phyloP scores from a whole-genome alignment of 805 yeast genomes.

The Ogataea thermomethanolica region DNA sequence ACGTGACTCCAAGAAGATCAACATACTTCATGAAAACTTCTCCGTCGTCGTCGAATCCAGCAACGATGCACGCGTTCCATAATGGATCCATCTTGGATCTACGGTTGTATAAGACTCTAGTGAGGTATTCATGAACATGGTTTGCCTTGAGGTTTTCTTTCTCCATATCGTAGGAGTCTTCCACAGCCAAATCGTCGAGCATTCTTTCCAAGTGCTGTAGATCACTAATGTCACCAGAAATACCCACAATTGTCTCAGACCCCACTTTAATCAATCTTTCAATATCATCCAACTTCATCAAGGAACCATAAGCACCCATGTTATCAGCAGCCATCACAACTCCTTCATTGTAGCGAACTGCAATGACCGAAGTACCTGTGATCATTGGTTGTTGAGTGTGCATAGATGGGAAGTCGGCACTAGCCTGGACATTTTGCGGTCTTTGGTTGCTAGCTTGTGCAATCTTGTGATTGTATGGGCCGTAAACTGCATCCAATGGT shows the following conservation, averaged over 20 bases:
- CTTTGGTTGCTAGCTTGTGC: slow-evolving; percentile 51
- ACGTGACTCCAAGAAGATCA: slow-evolving; percentile 88
- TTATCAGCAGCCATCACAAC: slow-evolving; percentile 94
- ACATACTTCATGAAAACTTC: slow-evolving; percentile 80
- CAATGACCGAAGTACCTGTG: slow-evolving; percentile 94
- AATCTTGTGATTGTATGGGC: slow-evolving; percentile 70
- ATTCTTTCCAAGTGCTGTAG: slow-evolving; percentile 76
- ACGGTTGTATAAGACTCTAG: slow-evolving; percentile 79
- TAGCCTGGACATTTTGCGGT: slow-evolving; percentile 10
- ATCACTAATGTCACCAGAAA: slow-evolving; percentile 93
- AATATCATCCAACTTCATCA: slow-evolving; percentile 78
- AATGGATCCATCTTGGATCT: slow-evolving; percentile 92
- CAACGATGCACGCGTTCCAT: slow-evolving; percentile 93
- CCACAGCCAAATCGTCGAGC: slow-evolving; percentile 74
- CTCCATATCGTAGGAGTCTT: slow-evolving; percentile 76
- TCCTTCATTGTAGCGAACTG: slow-evolving; percentile 86
- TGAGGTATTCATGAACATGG: slow-evolving; percentile 82
- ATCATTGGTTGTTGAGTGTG: slow-evolving; percentile 93
- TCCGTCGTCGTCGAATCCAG: slow-evolving; percentile 72
- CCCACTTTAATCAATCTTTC: slow-evolving; percentile 88
- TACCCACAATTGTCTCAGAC: slow-evolving; percentile 80
- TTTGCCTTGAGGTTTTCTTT: slow-evolving; percentile 68
- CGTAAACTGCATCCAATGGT: slow-evolving; percentile 80
- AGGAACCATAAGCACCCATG: slow-evolving; percentile 88
- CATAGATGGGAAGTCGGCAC: slow-evolving; percentile 61